Evolutionary conservation across 164 flowering plant species (phyloP).

Genomic region (Protea cynaroides): DNA sequence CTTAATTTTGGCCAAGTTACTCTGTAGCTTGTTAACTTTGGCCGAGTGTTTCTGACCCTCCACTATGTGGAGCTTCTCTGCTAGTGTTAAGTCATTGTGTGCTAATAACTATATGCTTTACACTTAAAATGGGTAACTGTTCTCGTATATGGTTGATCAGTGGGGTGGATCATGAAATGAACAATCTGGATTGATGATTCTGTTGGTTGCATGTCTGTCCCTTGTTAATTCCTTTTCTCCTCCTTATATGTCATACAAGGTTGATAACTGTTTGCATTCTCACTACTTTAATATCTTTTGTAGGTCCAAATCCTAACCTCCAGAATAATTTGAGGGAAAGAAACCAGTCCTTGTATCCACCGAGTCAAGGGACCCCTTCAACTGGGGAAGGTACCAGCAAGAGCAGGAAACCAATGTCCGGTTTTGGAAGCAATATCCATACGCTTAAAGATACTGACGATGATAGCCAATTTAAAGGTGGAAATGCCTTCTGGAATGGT

Average conservation of each 20-base stretch:
- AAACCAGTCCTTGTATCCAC: slow-evolving; percentile 13
- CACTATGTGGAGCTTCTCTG: not conserved
- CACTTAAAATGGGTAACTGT: not conserved
- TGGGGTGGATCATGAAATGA: not conserved
- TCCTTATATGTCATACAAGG: not conserved
- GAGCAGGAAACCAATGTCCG: slow-evolving; percentile 32
- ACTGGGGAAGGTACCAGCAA: slow-evolving; percentile 23
- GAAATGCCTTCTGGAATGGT: slow-evolving; percentile 87
- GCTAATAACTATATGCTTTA: not conserved
- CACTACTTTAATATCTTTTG: slow-evolving; percentile 1
- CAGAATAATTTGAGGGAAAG: slow-evolving; percentile 27
- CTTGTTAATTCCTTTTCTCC: too few species aligned
- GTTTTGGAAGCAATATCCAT: slow-evolving; percentile 68
- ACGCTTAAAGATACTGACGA: slow-evolving; percentile 69
- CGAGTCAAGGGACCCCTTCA: slow-evolving; percentile 19
- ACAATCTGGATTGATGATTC: too few species aligned
- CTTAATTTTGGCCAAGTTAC: not conserved
- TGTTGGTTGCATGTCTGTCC: too few species aligned
- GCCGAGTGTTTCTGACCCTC: too few species aligned
- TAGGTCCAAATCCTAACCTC: slow-evolving; percentile 43
- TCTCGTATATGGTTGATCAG: not conserved
- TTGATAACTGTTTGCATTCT: not conserved
- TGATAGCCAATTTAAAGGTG: slow-evolving; percentile 36
- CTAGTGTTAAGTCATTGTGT: not conserved
- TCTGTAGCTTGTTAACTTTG: too few species aligned